These are phyloP conservation scores for Mortierella sp. DNA, from an alignment of 371 early-diverging fungal genomes.

Conservation along the genomic window DNA sequence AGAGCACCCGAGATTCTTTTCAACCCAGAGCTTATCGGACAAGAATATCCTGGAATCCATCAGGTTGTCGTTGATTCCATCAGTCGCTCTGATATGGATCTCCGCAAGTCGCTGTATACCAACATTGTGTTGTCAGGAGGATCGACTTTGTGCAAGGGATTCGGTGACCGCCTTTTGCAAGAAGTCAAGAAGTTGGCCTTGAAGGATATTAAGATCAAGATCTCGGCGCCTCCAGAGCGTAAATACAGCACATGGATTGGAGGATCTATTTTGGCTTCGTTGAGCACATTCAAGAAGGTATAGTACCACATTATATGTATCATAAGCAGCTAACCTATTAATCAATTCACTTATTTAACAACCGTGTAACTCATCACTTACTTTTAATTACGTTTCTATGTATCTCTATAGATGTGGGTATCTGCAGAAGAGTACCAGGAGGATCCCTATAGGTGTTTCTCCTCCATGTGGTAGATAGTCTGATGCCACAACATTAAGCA, in stretches of 20 bases:
- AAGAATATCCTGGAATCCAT: constrained; percentile 95
- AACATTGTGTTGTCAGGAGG: constrained; percentile 97
- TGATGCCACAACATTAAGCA: background rate
- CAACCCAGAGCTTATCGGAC: constrained; percentile 96
- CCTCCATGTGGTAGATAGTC: constrained; percentile 44
- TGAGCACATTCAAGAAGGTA: constrained; percentile 67
- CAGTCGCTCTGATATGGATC: constrained; percentile 98
- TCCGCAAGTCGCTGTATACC: constrained; percentile 96
- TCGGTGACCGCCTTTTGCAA: constrained; percentile 98
- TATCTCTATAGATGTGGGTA: constrained; percentile 51
- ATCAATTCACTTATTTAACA: background rate
- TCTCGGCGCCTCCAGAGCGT: constrained; percentile 99
- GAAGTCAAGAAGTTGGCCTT: constrained; percentile 99
- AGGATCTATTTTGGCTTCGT: constrained; percentile 99
- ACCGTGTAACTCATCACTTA: background rate
- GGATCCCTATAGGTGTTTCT: constrained; percentile 57
- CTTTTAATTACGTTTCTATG: background rate
- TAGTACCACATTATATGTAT: background rate
- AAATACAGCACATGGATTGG: constrained; percentile 99
- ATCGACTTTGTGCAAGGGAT: constrained; percentile 96
- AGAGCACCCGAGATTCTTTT: constrained; percentile 99
- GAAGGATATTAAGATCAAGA: constrained; percentile 99
- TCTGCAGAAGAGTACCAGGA: constrained; percentile 58
- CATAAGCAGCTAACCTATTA: background rate
- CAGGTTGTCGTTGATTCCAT: constrained; percentile 97